Conservation (phyloP, 2,329 filamentous ascomycete species). For the Falciphora oryzae region DNA sequence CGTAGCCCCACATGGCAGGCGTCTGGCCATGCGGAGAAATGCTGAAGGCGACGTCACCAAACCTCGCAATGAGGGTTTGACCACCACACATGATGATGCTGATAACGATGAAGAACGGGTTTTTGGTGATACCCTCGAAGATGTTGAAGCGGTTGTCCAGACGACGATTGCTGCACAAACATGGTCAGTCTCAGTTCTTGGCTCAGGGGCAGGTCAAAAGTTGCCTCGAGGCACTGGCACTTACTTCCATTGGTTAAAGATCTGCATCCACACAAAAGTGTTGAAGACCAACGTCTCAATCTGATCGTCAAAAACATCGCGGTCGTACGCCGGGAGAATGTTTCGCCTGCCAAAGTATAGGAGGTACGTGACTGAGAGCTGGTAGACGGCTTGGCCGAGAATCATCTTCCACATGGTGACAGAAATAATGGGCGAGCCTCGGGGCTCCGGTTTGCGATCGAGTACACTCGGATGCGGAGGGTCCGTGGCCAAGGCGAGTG, state of each 20-base stretch:
- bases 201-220: too few relatives aligned
- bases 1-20: slow-evolving; percentile 79
- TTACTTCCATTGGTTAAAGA: slow-evolving; percentile 84
- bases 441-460: slow-evolving; percentile 63
- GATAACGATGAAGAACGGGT: slow-evolving; percentile 86
- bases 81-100: slow-evolving; percentile 82
- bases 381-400: slow-evolving; percentile 83
- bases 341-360: slow-evolving; percentile 65
- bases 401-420: slow-evolving; percentile 99
- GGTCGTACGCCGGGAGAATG: slow-evolving; percentile 44
- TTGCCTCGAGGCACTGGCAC: slow-evolving; percentile 26
- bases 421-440: slow-evolving; percentile 63
- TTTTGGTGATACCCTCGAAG: slow-evolving; percentile 78
- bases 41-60: slow-evolving; percentile 76
- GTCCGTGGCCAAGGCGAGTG: slow-evolving; percentile 78
- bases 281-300: slow-evolving; percentile 69
- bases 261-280: slow-evolving; percentile 67
- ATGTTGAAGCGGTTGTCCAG: slow-evolving; percentile 95
- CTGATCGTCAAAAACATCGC: slow-evolving; percentile 35
- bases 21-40: slow-evolving; percentile 58
- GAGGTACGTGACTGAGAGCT: slow-evolving; percentile 72
- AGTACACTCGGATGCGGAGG: slow-evolving; percentile 79
- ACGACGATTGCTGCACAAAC: slow-evolving; percentile 63
- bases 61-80: slow-evolving; percentile 83
- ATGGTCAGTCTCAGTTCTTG: slow-evolving; percentile 10